A percentile compares a stretch with the other conserved stretches of the same genome.
These are phyloP conservation scores for Mariannaea elegans DNA, from an alignment of 2,329 filamentous ascomycete genomes.

Conservation along the genomic window DNA sequence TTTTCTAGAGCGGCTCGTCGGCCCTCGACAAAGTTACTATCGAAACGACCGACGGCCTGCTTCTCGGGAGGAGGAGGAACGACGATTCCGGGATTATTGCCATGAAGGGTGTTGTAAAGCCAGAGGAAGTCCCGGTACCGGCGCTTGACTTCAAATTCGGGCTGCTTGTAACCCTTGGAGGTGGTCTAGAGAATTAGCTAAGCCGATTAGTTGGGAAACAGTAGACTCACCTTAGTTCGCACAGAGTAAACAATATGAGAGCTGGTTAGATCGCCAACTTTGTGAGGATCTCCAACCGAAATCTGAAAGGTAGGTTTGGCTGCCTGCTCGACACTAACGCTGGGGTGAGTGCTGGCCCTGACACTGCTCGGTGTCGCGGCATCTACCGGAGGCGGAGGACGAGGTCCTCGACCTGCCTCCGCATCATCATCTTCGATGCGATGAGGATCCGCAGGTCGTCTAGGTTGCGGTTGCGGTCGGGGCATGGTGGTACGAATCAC, in stretches of 20 bases:
- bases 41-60: constrained; percentile 94
- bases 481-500: constrained; percentile 67
- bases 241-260: constrained; percentile 99
- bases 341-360: constrained; percentile 70
- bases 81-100: constrained; percentile 93
- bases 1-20: constrained; percentile 90
- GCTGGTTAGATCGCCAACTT: constrained; percentile 95
- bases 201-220: not conserved
- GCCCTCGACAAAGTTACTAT: constrained; percentile 95
- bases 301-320: constrained; percentile 93
- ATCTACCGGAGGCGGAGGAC: constrained; percentile 73
- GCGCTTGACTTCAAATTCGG: constrained; percentile 92
- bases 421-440: constrained; percentile 78
- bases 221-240: constrained; percentile 76
- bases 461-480: constrained; percentile 51
- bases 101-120: constrained; percentile 94
- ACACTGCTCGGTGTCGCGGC: constrained; percentile 62
- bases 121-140: constrained; percentile 97
- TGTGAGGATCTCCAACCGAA: constrained; percentile 93
- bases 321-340: constrained; percentile 91
- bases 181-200: constrained; percentile 70
- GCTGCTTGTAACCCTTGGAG: constrained; percentile 92
- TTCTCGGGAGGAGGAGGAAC: constrained; percentile 97
- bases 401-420: constrained; percentile 59
- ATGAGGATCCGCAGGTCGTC: constrained; percentile 65